Base-by-base conservation (phyloP, 108 stramenopile species). In the Chaetoceros muelleri region DNA sequence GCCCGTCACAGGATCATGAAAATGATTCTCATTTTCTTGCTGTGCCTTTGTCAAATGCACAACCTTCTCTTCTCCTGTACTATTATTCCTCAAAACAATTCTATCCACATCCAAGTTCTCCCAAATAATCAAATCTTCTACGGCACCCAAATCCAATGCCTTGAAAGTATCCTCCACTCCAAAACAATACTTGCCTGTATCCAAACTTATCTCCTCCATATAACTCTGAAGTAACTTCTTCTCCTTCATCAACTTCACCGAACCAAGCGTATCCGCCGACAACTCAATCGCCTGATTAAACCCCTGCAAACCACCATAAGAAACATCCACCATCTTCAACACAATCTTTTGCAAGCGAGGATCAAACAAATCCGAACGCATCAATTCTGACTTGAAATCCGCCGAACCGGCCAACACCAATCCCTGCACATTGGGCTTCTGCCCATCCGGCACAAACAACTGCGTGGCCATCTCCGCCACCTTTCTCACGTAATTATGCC, bases 281-380 rank as follows among this genome's bases (percentile, higher is more conserved):
- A 87, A 73, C 72, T 99, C 97, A 74, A 99, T 97, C 54, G 96
- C 98, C 77, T 99, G 98, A 65, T 98, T 97, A 87, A 99, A 99
- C 19, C 98, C 98, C 34, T 93, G 85, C 57, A 96, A 95, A 22
- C 96, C 96, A 18, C 98, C 98, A 58, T 99, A 99, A 20, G 74
- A 77, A 24, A 99, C 96, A 72, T 99, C 98, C 3, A 99, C 97
- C 70, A 95, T 93, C 70, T 96, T 96, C 61, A 99, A 74, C 2
- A 99, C 98, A 62, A 95, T 87, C 68, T 93, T 87, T 30, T 29
- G n/a, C 27, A 99, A 76, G 24, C 98, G 73, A 1, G 61, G 90
- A 77, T 99, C 98, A 62, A 99, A 97, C 52, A 98, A 74, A 72
- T 99, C 98, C 28, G 81, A 81, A 16, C 87, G 71, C 81, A 90